These are phyloP conservation scores for Colletotrichum tropicale DNA, from an alignment of 2,329 filamentous ascomycete genomes.

Conservation along the genomic window DNA sequence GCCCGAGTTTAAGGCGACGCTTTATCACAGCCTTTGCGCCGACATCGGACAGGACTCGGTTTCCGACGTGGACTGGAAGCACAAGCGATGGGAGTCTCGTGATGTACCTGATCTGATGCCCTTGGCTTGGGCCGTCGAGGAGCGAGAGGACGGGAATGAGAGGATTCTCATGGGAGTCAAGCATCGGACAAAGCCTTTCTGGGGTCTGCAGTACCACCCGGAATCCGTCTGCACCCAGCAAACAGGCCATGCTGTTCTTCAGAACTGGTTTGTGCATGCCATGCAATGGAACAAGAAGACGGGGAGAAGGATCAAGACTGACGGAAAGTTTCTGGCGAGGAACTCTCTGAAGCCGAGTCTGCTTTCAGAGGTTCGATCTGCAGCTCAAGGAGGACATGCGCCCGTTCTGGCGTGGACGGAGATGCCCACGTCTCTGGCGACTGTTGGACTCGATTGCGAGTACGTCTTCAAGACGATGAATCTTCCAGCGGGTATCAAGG, in stretches of 20 bases:
- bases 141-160: conserved; percentile 41
- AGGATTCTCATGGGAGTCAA: conserved; percentile 77
- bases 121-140: conserved; percentile 66
- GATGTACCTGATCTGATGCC: conserved; percentile 50
- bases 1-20: conserved; percentile 68
- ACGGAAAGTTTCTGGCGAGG: conserved; percentile 27
- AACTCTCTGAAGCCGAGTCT: conserved; percentile 37
- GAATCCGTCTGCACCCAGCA: conserved; percentile 85
- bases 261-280: conserved; percentile 77
- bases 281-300: conserved; percentile 59
- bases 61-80: conserved; percentile 36
- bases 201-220: conserved; percentile 89
- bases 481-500: conserved; percentile 50
- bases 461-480: conserved; percentile 47
- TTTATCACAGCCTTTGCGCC: conserved; percentile 73
- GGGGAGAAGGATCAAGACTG: conserved; percentile 23
- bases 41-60: conserved; percentile 56
- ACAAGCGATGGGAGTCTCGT: conserved; percentile 43
- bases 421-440: conserved; percentile 26
- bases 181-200: conserved; percentile 74
- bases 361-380: conserved; percentile 26
- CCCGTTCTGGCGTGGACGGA: conserved; percentile 8
- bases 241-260: conserved; percentile 66
- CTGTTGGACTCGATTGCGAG: conserved; percentile 28
- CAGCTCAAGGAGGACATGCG: neutral